Conservation (phyloP, 768 basidiomycete genomes). For the Paxillus involutus region DNA sequence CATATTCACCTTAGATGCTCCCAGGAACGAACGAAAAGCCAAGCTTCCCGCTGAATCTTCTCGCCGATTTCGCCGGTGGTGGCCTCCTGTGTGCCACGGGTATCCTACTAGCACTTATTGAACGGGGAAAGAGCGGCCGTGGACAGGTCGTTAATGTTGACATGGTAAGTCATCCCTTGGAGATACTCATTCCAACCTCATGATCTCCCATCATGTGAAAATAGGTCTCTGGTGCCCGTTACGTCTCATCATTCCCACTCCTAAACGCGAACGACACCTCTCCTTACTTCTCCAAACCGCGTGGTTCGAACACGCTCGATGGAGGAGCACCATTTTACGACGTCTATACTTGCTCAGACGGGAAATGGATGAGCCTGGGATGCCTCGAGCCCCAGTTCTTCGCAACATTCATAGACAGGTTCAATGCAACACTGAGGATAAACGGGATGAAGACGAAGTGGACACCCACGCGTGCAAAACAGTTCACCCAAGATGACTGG, state of each 20-base stretch:
- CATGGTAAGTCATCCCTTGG: constrained; percentile 52
- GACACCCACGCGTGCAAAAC: constrained; percentile 50
- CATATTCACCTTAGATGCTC: constrained; percentile 48
- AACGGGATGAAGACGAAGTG: constrained; percentile 45
- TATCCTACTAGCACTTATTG: constrained; percentile 72
- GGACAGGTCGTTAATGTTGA: constrained; percentile 77
- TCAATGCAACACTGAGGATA: constrained; percentile 50
- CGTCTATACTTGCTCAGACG: constrained; percentile 71
- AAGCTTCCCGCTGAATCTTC: constrained; percentile 68
- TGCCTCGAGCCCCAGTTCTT: constrained; percentile 78
- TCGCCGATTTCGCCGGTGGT: constrained; percentile 84
- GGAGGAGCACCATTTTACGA: constrained; percentile 80
- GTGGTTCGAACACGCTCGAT: constrained; percentile 65
- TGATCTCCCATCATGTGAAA: background rate
- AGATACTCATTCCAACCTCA: background rate
- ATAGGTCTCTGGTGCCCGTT: constrained; percentile 79
- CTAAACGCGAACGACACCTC: constrained; percentile 39
- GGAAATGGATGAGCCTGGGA: constrained; percentile 73
- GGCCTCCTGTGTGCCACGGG: constrained; percentile 71
- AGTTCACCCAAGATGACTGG: constrained; percentile 53
- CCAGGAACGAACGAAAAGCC: constrained; percentile 67
- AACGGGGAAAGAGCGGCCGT: constrained; percentile 59
- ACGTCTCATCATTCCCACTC: constrained; percentile 72
- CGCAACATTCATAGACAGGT: constrained; percentile 53
- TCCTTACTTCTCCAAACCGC: constrained; percentile 38